Evolutionary conservation across 495 filamentous ascomycete species (phyloP).

Genomic region (Talaromyces ruber): DNA sequence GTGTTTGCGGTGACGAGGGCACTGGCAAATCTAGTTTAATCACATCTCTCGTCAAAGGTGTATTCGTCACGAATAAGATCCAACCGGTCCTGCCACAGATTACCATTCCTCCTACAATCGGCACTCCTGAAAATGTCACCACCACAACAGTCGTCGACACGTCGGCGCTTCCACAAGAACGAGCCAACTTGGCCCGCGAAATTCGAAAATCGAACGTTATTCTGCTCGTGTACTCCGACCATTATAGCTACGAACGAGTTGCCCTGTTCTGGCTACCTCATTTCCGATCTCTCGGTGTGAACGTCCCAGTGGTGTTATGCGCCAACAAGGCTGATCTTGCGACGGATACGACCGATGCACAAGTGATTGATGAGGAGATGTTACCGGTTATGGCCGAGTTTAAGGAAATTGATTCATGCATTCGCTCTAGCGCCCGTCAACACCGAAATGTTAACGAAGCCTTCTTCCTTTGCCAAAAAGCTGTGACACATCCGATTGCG

Average conservation of each 20-base stretch:
- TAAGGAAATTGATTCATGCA: constrained; percentile 97
- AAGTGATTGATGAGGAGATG: constrained; percentile 95
- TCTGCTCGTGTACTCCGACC: constrained; percentile 92
- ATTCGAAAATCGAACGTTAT: constrained; percentile 96
- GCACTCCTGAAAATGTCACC: constrained; percentile 88
- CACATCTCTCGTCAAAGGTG: constrained; percentile 76
- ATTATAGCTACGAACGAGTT: constrained; percentile 97
- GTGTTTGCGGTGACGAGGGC: constrained; percentile 90
- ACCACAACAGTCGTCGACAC: constrained; percentile 96
- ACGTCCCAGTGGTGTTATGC: constrained; percentile 95
- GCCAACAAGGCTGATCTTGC: constrained; percentile 92
- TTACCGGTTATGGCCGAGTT: constrained; percentile 97
- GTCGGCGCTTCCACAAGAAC: constrained; percentile 87
- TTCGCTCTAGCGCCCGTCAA: constrained; percentile 88
- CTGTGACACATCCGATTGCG: constrained; percentile 95
- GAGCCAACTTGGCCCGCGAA: constrained; percentile 79
- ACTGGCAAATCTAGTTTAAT: constrained; percentile 49
- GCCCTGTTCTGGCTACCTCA: constrained; percentile 97
- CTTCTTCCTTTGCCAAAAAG: constrained; percentile 95
- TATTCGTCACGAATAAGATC: constrained; percentile 88
- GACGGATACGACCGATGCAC: constrained; percentile 57
- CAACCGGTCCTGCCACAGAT: constrained; percentile 90
- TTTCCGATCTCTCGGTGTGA: constrained; percentile 93
- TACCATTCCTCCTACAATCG: constrained; percentile 80
- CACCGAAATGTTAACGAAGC: constrained; percentile 94